Evolutionary conservation across 2,329 filamentous ascomycete species (phyloP).

Genomic region (Cadophora malorum): DNA sequence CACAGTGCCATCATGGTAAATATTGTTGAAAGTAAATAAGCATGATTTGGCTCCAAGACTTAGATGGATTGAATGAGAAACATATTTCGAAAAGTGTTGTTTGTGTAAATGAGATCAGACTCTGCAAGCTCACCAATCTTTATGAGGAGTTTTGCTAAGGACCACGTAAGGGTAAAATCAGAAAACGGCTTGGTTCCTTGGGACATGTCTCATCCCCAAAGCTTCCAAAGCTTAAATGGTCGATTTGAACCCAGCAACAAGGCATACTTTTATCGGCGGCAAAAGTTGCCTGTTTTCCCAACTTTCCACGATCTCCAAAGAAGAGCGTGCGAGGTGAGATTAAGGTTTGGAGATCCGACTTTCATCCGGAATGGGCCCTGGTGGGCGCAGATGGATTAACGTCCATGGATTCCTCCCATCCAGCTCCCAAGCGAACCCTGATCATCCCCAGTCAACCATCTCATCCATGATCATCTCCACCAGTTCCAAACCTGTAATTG

Average conservation of each 20-base stretch:
- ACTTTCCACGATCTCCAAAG: not conserved
- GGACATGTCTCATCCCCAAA: not conserved
- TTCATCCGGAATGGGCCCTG: not conserved
- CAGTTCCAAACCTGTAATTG: not conserved
- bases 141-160: not conserved
- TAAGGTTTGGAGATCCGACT: conserved; percentile 8
- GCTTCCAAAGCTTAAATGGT: not conserved
- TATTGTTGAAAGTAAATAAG: too few relatives aligned
- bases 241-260: not conserved
- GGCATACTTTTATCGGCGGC: not conserved
- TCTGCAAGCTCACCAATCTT: not conserved
- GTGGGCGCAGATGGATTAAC: not conserved
- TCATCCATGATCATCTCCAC: conserved; percentile 2
- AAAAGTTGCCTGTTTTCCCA: conserved; percentile 3
- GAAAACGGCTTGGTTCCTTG: not conserved
- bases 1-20: too few relatives aligned
- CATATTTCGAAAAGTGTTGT: too few relatives aligned
- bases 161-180: not conserved
- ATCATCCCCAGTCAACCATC: not conserved
- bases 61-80: too few relatives aligned
- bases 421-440: not conserved
- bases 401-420: not conserved
- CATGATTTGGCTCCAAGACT: too few relatives aligned
- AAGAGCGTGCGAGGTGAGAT: not conserved
- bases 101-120: not conserved